phyloP scores from a whole-genome alignment of 257 asterid genomes.

The Petunia secreta region DNA sequence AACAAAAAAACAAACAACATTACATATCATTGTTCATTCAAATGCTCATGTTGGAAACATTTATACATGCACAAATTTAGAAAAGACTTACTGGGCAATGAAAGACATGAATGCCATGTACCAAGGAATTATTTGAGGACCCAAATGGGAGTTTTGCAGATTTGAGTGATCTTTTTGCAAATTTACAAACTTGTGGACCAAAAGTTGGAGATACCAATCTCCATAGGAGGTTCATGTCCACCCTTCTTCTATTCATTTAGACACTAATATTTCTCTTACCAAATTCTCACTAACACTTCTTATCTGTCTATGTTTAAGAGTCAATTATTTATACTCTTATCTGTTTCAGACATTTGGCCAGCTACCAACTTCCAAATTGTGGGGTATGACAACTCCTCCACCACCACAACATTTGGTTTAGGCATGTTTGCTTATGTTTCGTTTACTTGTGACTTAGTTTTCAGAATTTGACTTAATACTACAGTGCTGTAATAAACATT shows the following conservation, averaged over 20 bases:
- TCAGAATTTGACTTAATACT: too few species aligned
- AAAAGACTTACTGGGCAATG: conserved; percentile 73
- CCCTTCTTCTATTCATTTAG: not conserved
- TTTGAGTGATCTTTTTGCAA: conserved; percentile 51
- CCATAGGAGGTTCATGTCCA: conserved; percentile 64
- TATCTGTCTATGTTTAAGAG: not conserved
- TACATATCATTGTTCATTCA: not conserved
- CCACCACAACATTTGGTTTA: not conserved
- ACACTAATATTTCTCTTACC: not conserved
- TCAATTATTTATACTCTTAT: conserved; percentile 16
- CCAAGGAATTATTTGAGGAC: conserved; percentile 62
- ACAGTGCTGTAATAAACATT: too few species aligned
- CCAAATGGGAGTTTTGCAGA: conserved; percentile 52
- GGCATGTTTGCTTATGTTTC: not conserved
- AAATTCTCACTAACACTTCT: not conserved
- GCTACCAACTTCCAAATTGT: not conserved
- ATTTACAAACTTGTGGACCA: conserved; percentile 43
- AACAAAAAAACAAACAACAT: not conserved
- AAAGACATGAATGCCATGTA: conserved; percentile 89
- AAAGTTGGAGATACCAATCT: conserved; percentile 38
- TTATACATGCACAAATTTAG: not conserved
- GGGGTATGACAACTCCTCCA: not conserved
- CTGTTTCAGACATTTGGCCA: conserved; percentile 1
- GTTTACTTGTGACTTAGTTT: too few species aligned
- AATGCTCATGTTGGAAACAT: too few species aligned